Base-by-base conservation (phyloP, 140 eudicot genomes). In the Anethum foeniculum region DNA sequence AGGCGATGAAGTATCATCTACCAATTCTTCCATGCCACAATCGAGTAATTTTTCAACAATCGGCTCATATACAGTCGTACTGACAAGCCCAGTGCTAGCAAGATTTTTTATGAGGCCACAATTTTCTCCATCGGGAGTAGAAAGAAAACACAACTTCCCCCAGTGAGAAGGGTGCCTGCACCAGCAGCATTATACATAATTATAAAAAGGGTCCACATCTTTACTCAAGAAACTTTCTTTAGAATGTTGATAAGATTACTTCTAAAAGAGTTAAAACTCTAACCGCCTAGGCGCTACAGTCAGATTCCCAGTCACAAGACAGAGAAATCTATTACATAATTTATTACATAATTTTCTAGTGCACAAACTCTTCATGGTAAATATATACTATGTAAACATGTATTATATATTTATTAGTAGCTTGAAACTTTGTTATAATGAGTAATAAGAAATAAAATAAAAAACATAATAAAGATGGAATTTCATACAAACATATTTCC, bases 151-250 rank as follows among this genome's bases (percentile, higher is more conserved):
- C 41, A 94, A 25, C 85, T 84, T 94, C 80, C 98, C 98, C 98
- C 98, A 94, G 84, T 94, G 98, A 32, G 98, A 94, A 71, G 94
- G 98, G 68, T 94, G 97, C 52, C 98, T 94, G 88, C 83, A 89
- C 52, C 84, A 85, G 18, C 72, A 64, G 72, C 72, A 13, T 65
- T 81, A 84, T 71, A 47, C 36, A 52, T 78, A 12, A 12, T 12
- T 38, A 78, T 56, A 41, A 77, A 30, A 52, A 18, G 56, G 25
- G 38, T 32, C 23, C 65, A 48, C 18, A 18, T 6, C 23, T 46
- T 47, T 56, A 48, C 79, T 14, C 52, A 38, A 54, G 18, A 76
- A 76, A 49, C 27, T n/a, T 56, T 48, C 30, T 47, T 3, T 2
- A 76, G 36, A 19, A 52, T 47, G 39, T 39, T 19, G 54, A 73